Evolutionary conservation across 2,329 filamentous ascomycete genomes (phyloP), one percentile per base, ranked within the genome.

Genomic region (Botrytis fabae): DNA sequence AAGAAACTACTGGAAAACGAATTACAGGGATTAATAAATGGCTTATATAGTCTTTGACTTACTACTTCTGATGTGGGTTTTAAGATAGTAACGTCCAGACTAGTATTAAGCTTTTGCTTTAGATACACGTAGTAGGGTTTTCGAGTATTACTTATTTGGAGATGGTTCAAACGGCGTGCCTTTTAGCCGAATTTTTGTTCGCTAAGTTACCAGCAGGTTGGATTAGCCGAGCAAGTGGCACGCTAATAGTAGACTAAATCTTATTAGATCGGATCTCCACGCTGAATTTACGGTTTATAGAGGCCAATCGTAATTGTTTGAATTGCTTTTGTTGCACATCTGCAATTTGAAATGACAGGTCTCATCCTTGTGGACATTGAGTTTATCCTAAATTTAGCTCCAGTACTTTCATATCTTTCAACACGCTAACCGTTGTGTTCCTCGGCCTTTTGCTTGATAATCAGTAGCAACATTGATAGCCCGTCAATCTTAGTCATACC

Each of bases 51-150:
- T 12, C 5, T 25, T 51, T n/a, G 9, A 42, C 1, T 12, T 28
- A 5, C 25, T 28, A 1, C n/a, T 54, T 28, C 14, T 2, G 6
- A n/a, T 18, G 8, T 28, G 3, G 2, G 4, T 18, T 1, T 28
- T 28, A 4, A 6, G 14, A 54, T 28, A 9, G 6, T 28, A 54
- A 25, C 16, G 51, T 3, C 6, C 6, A 54, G 51, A 54, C 57
- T 35, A 63, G 44, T 1, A 2, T 2, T 28, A 28, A 20, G 7
- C 0, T 62, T 62, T 62, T 20, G 7, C 38, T 9, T 1, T 42
- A 28, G 38, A 42, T 25, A 42, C 20, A n/a, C 4, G 57, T n/a
- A 18, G 12, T n/a, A 28, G 5, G 2, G 2, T 0, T 54, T 54
- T 54, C n/a, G 4, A n/a, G 7, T 54, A 12, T 14, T 54, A 16